phyloP scores from a whole-genome alignment of 2,329 filamentous ascomycete genomes.

The Cordyceps fumosorosea region DNA sequence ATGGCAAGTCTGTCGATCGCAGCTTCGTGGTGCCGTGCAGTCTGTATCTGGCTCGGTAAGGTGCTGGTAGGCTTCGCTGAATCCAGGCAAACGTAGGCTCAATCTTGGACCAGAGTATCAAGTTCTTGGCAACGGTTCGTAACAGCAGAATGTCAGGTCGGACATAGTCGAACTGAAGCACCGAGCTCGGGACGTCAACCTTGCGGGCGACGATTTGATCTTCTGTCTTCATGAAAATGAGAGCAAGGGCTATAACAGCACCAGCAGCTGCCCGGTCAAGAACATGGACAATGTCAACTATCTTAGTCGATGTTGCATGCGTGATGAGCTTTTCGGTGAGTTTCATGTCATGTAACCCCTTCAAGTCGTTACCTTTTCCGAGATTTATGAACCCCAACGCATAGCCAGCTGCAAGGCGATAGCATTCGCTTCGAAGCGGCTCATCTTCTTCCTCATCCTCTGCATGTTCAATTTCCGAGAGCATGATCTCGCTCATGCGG shows the following conservation, averaged over 20 bases:
- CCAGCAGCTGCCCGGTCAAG: constrained; percentile 88
- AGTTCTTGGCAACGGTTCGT: constrained; percentile 78
- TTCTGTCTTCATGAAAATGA: constrained; percentile 97
- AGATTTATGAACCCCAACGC: constrained; percentile 92
- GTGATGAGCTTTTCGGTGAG: constrained; percentile 82
- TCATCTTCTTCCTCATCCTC: constrained; percentile 78
- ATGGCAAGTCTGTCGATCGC: constrained; percentile 77
- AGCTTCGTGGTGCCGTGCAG: constrained; percentile 56
- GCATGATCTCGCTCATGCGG: constrained; percentile 97
- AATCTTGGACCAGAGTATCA: constrained; percentile 90
- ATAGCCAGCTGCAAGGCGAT: constrained; percentile 88
- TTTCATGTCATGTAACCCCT: constrained; percentile 87
- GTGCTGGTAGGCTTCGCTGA: constrained; percentile 60
- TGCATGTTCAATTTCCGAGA: constrained; percentile 89
- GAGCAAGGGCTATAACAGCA: constrained; percentile 80
- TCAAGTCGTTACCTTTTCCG: constrained; percentile 80
- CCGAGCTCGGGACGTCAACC: constrained; percentile 85
- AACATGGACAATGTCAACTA: constrained; percentile 86
- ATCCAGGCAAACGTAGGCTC: constrained; percentile 70
- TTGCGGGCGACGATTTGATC: constrained; percentile 81
- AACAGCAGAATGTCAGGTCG: constrained; percentile 88
- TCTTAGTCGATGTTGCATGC: constrained; percentile 81
- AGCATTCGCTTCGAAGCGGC: constrained; percentile 85
- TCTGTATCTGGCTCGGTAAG: constrained; percentile 57
- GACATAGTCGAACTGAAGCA: constrained; percentile 90